These are phyloP conservation scores for Ampelomyces quisqualis DNA, from an alignment of 2,329 filamentous ascomycete species.

Conservation along the genomic window DNA sequence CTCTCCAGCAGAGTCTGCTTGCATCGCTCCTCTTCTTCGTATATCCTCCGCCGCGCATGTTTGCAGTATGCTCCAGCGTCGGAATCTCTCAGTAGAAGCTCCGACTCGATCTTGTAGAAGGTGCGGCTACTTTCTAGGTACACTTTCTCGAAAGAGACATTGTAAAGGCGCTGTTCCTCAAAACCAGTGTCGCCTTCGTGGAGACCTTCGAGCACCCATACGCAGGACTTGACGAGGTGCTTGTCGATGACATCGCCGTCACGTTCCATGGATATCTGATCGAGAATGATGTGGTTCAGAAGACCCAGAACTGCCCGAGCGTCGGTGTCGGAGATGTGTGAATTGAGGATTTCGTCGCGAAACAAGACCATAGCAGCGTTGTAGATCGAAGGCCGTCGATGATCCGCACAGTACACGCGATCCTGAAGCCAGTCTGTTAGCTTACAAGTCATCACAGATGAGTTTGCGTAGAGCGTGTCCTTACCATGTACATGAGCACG, in stretches of 20 bases:
- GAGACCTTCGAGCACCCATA: constrained; percentile 85
- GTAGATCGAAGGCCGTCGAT: constrained; percentile 75
- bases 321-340: constrained; percentile 50
- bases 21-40: constrained; percentile 80
- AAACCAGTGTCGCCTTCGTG: constrained; percentile 79
- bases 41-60: constrained; percentile 70
- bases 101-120: constrained; percentile 78
- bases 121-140: constrained; percentile 69
- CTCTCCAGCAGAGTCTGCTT: constrained; percentile 74
- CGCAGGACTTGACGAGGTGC: constrained; percentile 75
- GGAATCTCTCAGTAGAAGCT: constrained; percentile 70
- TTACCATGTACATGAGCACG: constrained; percentile 90
- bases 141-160: constrained; percentile 75
- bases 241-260: constrained; percentile 87
- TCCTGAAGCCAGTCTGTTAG: constrained; percentile 56
- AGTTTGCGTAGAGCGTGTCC: constrained; percentile 20
- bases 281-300: constrained; percentile 78
- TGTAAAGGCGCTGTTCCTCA: constrained; percentile 78
- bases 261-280: constrained; percentile 89
- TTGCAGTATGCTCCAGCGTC: constrained; percentile 82
- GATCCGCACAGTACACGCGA: constrained; percentile 74
- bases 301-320: constrained; percentile 66
- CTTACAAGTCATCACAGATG: constrained; percentile 3
- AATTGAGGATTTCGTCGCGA: constrained; percentile 77
- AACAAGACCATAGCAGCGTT: constrained; percentile 83